These are phyloP conservation scores for Ambrosia artemisiifolia DNA, from an alignment of 129 eudicot genomes.

Conservation along the genomic window DNA sequence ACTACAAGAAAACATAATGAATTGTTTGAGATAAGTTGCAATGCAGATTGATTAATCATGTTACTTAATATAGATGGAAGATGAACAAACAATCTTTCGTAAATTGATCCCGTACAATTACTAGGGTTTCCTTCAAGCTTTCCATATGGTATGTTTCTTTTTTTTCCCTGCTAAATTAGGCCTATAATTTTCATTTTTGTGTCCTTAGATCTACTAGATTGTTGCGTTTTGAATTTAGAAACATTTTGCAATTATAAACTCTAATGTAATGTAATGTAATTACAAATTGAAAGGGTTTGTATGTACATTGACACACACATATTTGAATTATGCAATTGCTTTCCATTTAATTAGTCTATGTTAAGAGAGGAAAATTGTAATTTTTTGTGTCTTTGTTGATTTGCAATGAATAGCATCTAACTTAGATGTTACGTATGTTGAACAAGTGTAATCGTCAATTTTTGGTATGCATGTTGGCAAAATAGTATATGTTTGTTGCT, in stretches of 20 bases:
- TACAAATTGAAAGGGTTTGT: background rate
- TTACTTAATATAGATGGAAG: too few species aligned
- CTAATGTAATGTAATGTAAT: background rate
- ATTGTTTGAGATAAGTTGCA: too few species aligned
- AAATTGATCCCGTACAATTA: too few species aligned
- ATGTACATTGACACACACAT: background rate
- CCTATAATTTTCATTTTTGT: background rate
- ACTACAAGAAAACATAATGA: too few species aligned
- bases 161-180: slow-evolving; percentile 3
- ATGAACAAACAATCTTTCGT: too few species aligned
- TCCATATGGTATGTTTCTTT: slow-evolving; percentile 29
- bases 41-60: too few species aligned
- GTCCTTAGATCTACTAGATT: background rate
- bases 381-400: background rate
- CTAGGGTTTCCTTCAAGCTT: slow-evolving; percentile 18
- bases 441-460: background rate
- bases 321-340: background rate
- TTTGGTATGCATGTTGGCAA: background rate
- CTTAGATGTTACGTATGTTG: background rate
- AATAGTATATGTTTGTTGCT: background rate
- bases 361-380: background rate
- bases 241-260: background rate
- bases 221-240: too few species aligned
- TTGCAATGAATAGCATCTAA: background rate
- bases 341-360: background rate